These are phyloP conservation scores for Papiliotrema flavescens DNA, from an alignment of 1,284 basidiomycete species.

Conservation along the genomic window DNA sequence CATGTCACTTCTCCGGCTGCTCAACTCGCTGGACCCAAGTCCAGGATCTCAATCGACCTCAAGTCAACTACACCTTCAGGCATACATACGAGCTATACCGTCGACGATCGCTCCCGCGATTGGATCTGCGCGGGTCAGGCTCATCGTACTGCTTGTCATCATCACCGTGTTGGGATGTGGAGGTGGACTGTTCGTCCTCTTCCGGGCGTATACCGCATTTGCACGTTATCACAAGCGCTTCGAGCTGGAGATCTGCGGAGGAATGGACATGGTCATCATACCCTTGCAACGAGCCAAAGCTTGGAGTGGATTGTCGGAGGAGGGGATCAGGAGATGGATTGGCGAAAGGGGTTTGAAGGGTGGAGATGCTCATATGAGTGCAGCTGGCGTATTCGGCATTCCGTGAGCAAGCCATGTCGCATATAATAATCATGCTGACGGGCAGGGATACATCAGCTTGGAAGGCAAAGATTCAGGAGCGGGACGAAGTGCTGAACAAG, in stretches of 20 bases:
- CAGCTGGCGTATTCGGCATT: conserved; percentile 68
- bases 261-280: conserved; percentile 63
- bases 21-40: conserved; percentile 60
- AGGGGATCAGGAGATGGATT: conserved; percentile 15
- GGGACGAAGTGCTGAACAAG: conserved; percentile 67
- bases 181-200: conserved; percentile 63
- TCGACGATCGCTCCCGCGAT: conserved; percentile 51
- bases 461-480: conserved; percentile 64
- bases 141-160: conserved; percentile 65
- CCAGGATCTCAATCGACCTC: conserved; percentile 35
- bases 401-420: conserved; percentile 53
- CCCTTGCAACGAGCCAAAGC: conserved; percentile 58
- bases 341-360: conserved; percentile 56
- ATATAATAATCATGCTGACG: conserved; percentile 1
- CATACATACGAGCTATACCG: conserved; percentile 12
- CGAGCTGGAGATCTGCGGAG: conserved; percentile 60
- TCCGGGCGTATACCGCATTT: conserved; percentile 60
- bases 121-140: conserved; percentile 50
- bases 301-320: conserved; percentile 66
- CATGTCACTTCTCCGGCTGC: conserved; percentile 65
- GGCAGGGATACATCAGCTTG: conserved; percentile 63
- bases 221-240: conserved; percentile 59
- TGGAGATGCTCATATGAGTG: too few species aligned
- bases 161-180: conserved; percentile 59
- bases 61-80: neutral